Evolutionary conservation across 192 early-diverging fungal genomes (phyloP), one percentile per base, ranked within the genome.

Genomic region (Backusella sp.): DNA sequence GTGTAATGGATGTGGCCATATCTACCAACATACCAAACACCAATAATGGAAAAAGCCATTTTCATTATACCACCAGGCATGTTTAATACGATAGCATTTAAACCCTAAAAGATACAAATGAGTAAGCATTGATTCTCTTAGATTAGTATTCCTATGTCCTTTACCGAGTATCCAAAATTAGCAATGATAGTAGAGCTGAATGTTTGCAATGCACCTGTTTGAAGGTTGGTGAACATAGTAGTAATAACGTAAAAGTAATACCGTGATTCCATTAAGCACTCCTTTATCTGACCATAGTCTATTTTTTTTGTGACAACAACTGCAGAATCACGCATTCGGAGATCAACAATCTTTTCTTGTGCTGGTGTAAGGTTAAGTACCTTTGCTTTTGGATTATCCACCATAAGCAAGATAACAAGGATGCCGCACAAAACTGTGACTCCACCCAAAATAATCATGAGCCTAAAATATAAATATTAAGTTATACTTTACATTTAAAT

Each of bases 401-500:
- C 56, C 65, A 80, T 30, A 46, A 80, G 69, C 49, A 80, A 80
- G 28, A 71, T 73, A 23, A 62, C 8, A 28, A 72, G 17, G 4
- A 76, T 26, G 1, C 79, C 79, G 14, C 75, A 26, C 15, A 71
- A 15, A 28, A 35, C 32, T 2, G 79, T 76, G 21, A 72, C 4
- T 1, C 26, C 7, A 17, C 74, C 79, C 5, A 72, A 15, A 23
- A 80, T 80, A n/a, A 80, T 44, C 79, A 80, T 80, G 21, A 80
- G 72, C 76, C 76, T 77, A 70, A 32, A 28, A 36, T 6, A 36
- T 36, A 53, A 30, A 62, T 8, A 69, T 52, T 4, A 11, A 52
- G 41, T 39, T 59, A 26, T 3, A 59, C 7, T 59, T 26, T 59
- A 59, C 23, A 59, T 11, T 23, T 59, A 28, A 0, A 59, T 11